Evolutionary conservation across 2,329 filamentous ascomycete genomes (phyloP).

Genomic region (Aspergillus sp.): DNA sequence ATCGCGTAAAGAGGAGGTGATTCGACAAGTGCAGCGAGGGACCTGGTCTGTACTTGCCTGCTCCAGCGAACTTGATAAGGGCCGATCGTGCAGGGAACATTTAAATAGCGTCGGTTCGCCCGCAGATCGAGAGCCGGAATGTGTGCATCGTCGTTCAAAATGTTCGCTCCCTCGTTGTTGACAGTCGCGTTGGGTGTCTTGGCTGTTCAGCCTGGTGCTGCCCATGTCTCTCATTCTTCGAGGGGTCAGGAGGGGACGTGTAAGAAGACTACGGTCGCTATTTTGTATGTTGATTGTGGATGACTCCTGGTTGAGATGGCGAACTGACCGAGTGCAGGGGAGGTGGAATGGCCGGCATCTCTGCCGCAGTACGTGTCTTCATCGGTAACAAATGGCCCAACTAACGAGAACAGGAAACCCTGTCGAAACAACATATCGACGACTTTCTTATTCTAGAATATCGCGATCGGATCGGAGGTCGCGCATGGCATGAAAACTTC

Average conservation of each 20-base stretch:
- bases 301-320: neutral
- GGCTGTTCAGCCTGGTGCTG: constrained; percentile 4
- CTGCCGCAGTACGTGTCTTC: constrained; percentile 52
- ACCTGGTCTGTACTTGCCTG: neutral
- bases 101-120: neutral
- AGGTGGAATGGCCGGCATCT: constrained; percentile 62
- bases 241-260: constrained; percentile 22
- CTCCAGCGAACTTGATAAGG: neutral
- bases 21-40: no score
- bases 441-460: constrained; percentile 68
- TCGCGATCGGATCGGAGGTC: constrained; percentile 61
- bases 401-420: constrained; percentile 48
- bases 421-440: constrained; percentile 58
- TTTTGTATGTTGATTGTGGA: constrained; percentile 22
- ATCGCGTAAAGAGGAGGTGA: neutral
- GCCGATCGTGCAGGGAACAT: neutral
- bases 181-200: neutral
- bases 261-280: constrained; percentile 32
- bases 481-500: constrained; percentile 57
- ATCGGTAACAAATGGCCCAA: neutral
- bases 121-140: neutral
- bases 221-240: constrained; percentile 13
- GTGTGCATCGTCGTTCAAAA: neutral
- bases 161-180: neutral
- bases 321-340: constrained; percentile 36